These are phyloP conservation scores for Limonium bicolor DNA, from an alignment of 148 eudicot species.

Conservation along the genomic window DNA sequence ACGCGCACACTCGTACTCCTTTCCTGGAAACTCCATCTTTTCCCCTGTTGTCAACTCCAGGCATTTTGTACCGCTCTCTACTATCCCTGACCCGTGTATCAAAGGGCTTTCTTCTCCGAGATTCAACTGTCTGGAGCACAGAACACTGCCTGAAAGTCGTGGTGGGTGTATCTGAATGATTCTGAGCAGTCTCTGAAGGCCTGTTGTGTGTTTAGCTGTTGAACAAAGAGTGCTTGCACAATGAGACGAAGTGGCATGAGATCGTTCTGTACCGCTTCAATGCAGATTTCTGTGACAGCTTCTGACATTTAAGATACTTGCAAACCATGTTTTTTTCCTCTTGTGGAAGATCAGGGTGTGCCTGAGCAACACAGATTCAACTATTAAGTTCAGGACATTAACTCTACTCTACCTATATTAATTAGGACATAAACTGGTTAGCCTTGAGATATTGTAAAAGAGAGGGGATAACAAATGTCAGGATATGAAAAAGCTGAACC, in stretches of 20 bases:
- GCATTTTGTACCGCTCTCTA: slow-evolving; percentile 19
- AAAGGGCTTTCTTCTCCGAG: slow-evolving; percentile 49
- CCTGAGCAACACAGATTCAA: slow-evolving; percentile 24
- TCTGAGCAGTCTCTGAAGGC: slow-evolving; percentile 76
- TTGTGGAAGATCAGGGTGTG: slow-evolving; percentile 48
- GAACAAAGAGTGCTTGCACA: slow-evolving; percentile 86
- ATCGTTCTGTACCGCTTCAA: slow-evolving; percentile 88
- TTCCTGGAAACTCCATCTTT: slow-evolving; percentile 20
- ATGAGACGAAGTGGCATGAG: slow-evolving; percentile 78
- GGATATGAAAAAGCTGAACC: slow-evolving; percentile 19
- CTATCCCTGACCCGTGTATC: slow-evolving; percentile 21
- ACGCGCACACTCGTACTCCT: slow-evolving; percentile 72
- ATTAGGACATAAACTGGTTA: too few species aligned
- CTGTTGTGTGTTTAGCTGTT: slow-evolving; percentile 74
- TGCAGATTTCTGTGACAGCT: slow-evolving; percentile 75
- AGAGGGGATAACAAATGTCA: too few species aligned
- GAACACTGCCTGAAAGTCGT: slow-evolving; percentile 52
- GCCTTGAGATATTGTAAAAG: too few species aligned
- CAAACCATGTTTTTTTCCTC: slow-evolving; percentile 64
- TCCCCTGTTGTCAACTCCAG: slow-evolving; percentile 21
- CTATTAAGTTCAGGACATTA: too few species aligned
- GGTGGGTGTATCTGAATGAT: slow-evolving; percentile 53
- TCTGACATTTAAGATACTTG: slow-evolving; percentile 71
- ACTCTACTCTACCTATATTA: too few species aligned
- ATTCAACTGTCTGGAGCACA: slow-evolving; percentile 37